Evolutionary conservation across 2,329 filamentous ascomycete genomes (phyloP), one percentile per base, ranked within the genome.

Genomic region (Thelonectria olida): DNA sequence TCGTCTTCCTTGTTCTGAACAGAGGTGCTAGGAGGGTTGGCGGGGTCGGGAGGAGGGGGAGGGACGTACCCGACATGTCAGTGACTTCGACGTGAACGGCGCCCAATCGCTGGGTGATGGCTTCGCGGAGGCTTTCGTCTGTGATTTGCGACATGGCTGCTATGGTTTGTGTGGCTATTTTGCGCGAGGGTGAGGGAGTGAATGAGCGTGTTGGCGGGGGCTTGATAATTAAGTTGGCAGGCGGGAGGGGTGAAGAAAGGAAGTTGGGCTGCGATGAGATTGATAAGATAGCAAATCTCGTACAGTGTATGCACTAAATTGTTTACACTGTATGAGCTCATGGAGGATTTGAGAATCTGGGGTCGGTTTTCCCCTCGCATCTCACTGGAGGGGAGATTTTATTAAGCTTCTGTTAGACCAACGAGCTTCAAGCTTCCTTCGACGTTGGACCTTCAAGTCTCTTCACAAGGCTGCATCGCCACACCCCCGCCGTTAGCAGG

Each of bases 1-100:
- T n/a, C n/a, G n/a, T n/a, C n/a, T n/a, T n/a, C n/a, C n/a, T n/a
- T n/a, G n/a, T n/a, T n/a, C n/a, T n/a, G n/a, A n/a, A n/a, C n/a
- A 45, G 50, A 25, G 50, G 36, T 15, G 34, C 25, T n/a, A n/a
- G n/a, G 47, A 57, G 44, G 65, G 50, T 49, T 50, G 39, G 17
- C 51, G 50, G 48, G 61, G 62, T 54, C 12, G 5, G 15, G 36
- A n/a, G 58, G 51, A 45, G 50, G 5, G 27, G 45, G n/a, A n/a
- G 49, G 17, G 19, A 75, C 82, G 61, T 86, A 97, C 94, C 95
- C 66, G 93, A 97, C 83, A 97, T 88, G 80, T 98, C 95, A 66
- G 92, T 91, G 69, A 97, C 93, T 72, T 96, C 90, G 65, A 97
- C 93, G 80, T 96, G 87, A 25, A 85, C 84, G 20, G 93, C 93